phyloP scores from a whole-genome alignment of 1,139 yeast species.

The Zygosaccharomyces pseudobailii region DNA sequence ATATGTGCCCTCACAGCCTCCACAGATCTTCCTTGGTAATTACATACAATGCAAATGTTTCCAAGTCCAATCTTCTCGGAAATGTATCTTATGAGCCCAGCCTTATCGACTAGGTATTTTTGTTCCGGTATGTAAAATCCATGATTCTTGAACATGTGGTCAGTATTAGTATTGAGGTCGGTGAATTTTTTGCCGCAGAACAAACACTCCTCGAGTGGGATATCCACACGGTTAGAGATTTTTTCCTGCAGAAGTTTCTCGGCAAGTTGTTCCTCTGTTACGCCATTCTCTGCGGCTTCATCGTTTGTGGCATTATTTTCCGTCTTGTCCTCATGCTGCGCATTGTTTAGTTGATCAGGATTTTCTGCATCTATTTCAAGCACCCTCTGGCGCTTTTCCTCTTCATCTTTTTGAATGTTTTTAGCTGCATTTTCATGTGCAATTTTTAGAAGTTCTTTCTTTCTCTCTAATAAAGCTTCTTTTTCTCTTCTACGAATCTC shows the following conservation, averaged over 20 bases:
- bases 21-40: constrained; percentile 77
- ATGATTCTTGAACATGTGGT: constrained; percentile 71
- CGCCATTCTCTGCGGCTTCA: constrained; percentile 21
- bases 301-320: no score
- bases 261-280: constrained; percentile 44
- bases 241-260: constrained; percentile 54
- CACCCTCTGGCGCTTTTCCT: constrained; percentile 7
- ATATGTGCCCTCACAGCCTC: constrained; percentile 93
- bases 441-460: constrained; percentile 53
- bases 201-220: constrained; percentile 70
- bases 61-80: constrained; percentile 93
- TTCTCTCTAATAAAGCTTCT: constrained; percentile 59
- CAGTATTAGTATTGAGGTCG: constrained; percentile 56
- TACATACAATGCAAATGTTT: constrained; percentile 79
- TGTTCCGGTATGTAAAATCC: constrained; percentile 87
- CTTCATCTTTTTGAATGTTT: constrained; percentile 26
- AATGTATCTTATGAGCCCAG: constrained; percentile 71
- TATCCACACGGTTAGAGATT: constrained; percentile 56
- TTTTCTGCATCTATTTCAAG: constrained; percentile 12
- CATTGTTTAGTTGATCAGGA: no score
- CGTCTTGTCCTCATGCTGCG: no score
- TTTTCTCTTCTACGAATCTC: constrained; percentile 61
- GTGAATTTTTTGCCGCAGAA: constrained; percentile 53
- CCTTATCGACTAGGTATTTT: constrained; percentile 59
- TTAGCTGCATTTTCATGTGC: constrained; percentile 54